Percentiles rank a stretch among this genome's conserved stretches.
Conservation (phyloP, 1,284 basidiomycete species). For the Melampsora medusae region DNA sequence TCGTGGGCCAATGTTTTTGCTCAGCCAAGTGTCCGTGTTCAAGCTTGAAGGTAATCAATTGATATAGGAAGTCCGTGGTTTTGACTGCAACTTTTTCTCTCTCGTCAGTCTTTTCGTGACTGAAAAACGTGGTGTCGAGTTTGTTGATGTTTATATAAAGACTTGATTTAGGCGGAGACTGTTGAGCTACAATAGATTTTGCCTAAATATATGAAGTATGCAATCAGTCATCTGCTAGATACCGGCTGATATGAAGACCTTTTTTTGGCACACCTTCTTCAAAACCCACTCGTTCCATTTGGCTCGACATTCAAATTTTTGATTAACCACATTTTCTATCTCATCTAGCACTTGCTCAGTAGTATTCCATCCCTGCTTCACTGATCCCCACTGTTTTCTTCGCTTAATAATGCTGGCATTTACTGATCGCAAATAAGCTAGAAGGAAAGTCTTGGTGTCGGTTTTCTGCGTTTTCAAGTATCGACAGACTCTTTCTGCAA, state of each 20-base stretch:
- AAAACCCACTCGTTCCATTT: constrained; percentile 1
- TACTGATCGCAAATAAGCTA: not conserved
- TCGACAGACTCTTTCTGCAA: constrained; percentile 3
- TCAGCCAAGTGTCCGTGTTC: too few species aligned
- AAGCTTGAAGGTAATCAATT: not conserved
- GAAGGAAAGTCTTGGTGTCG: not conserved
- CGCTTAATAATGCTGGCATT: not conserved
- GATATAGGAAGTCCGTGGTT: not conserved
- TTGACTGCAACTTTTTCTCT: constrained; percentile 1
- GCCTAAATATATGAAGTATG: not conserved
- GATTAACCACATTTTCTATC: not conserved
- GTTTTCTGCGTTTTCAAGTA: not conserved
- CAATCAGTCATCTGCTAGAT: not conserved
- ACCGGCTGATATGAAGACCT: not conserved
- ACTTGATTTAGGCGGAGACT: not conserved
- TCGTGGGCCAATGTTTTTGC: not conserved
- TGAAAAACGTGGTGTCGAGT: not conserved
- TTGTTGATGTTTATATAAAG: constrained; percentile 2
- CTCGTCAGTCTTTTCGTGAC: not conserved
- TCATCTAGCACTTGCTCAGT: constrained; percentile 7
- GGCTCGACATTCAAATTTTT: not conserved
- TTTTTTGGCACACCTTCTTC: not conserved
- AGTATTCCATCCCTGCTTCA: not conserved
- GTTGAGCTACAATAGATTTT: not conserved
- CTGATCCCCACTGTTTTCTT: not conserved